Evolutionary conservation across 164 flowering plant species (phyloP).

Genomic region (Echeveria elegans): DNA sequence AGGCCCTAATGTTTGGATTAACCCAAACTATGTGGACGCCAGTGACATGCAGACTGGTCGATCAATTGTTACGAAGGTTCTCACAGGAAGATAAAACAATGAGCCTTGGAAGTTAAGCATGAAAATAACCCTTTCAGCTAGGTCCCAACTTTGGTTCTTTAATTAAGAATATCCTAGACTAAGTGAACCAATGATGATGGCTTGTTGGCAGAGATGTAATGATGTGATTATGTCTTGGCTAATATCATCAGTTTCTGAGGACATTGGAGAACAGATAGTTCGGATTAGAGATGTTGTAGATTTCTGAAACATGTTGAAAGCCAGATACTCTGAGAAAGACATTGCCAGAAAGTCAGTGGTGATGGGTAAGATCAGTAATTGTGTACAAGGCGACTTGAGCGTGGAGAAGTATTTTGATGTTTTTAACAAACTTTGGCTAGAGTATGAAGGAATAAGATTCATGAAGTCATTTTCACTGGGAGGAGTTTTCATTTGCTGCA

Average conservation of each 20-base stretch:
- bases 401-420: neutral
- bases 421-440: neutral
- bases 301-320: neutral
- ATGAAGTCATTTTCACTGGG: neutral
- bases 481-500: neutral
- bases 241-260: neutral
- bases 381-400: neutral
- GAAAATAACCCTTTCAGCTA: neutral
- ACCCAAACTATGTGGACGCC: neutral
- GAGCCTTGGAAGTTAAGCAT: neutral
- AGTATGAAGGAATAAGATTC: neutral
- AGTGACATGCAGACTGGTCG: neutral
- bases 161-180: neutral
- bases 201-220: neutral
- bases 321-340: neutral
- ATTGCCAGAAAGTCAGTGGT: neutral
- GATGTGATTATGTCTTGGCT: neutral
- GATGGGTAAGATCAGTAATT: too few species aligned
- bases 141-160: neutral
- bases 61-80: neutral
- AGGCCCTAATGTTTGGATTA: neutral
- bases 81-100: neutral
- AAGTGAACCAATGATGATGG: neutral
- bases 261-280: neutral
- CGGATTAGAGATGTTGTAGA: neutral